These are phyloP conservation scores for Apiosordaria backusii DNA, from an alignment of 495 filamentous ascomycete genomes.

Conservation along the genomic window DNA sequence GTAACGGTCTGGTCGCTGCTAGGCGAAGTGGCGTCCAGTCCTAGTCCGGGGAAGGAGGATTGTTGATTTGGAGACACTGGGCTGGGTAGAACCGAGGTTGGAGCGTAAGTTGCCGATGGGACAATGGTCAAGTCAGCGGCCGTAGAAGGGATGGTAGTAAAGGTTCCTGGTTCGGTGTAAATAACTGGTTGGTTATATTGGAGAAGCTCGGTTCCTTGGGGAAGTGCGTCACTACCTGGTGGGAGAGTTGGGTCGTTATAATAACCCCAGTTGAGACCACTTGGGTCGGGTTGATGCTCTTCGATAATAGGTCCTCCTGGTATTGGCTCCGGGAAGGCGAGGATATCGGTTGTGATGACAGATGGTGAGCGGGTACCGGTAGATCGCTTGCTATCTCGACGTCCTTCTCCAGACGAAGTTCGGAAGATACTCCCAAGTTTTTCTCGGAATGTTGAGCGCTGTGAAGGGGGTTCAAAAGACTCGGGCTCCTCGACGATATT, in stretches of 20 bases:
- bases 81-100: conserved; percentile 15
- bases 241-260: conserved; percentile 29
- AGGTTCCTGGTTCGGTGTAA: not conserved
- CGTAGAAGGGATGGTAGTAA: conserved; percentile 6
- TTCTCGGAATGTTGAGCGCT: conserved; percentile 22
- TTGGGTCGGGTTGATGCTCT: conserved; percentile 27
- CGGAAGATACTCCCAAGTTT: conserved; percentile 27
- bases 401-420: conserved; percentile 18
- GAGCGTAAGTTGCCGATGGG: conserved; percentile 7
- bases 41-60: conserved; percentile 2
- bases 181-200: not conserved
- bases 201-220: not conserved
- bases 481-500: conserved; percentile 35
- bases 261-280: conserved; percentile 31
- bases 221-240: not conserved
- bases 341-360: conserved; percentile 15
- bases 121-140: conserved; percentile 11
- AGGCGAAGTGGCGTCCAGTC: conserved; percentile 18
- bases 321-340: conserved; percentile 13
- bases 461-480: conserved; percentile 21
- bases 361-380: conserved; percentile 29
- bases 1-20: conserved; percentile 24
- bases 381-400: conserved; percentile 30
- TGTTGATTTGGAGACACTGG: conserved; percentile 18
- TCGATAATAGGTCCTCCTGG: conserved; percentile 18